Evolutionary conservation across 768 basidiomycete genomes (phyloP).

Genomic region (Mrakia hoshinonis): DNA sequence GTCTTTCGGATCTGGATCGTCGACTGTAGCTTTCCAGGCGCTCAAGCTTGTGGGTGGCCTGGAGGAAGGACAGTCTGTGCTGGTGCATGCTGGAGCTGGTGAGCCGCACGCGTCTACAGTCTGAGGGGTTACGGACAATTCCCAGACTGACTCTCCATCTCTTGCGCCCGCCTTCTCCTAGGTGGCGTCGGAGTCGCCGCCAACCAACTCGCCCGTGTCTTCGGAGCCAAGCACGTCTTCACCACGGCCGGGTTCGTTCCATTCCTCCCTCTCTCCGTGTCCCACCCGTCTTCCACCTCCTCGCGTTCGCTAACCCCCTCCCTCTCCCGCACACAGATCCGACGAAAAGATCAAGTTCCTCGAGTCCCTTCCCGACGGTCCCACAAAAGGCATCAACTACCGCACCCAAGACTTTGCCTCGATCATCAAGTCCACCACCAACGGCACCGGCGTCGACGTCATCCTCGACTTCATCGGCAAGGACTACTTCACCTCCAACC

Average conservation of each 20-base stretch:
- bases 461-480: constrained; percentile 77
- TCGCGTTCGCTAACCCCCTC: background rate
- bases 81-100: constrained; percentile 64
- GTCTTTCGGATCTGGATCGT: background rate
- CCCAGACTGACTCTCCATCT: too few species aligned
- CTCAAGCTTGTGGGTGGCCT: constrained; percentile 61
- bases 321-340: background rate
- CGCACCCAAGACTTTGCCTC: constrained; percentile 71
- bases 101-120: background rate
- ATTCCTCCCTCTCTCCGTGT: background rate
- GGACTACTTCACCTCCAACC: constrained; percentile 64
- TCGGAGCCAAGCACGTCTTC: constrained; percentile 61
- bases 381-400: constrained; percentile 72
- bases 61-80: constrained; percentile 60
- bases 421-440: constrained; percentile 60
- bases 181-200: constrained; percentile 75
- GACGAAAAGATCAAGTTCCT: constrained; percentile 72
- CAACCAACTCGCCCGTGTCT: constrained; percentile 69
- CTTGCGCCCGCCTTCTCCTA: constrained; percentile 49
- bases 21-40: constrained; percentile 51
- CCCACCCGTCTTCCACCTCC: background rate
- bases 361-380: constrained; percentile 49
- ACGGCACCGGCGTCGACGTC: constrained; percentile 65
- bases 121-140: background rate
- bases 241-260: constrained; percentile 61